These are phyloP conservation scores for Aspergillus novofumigatus DNA, from an alignment of 2,329 filamentous ascomycete genomes.

Conservation along the genomic window DNA sequence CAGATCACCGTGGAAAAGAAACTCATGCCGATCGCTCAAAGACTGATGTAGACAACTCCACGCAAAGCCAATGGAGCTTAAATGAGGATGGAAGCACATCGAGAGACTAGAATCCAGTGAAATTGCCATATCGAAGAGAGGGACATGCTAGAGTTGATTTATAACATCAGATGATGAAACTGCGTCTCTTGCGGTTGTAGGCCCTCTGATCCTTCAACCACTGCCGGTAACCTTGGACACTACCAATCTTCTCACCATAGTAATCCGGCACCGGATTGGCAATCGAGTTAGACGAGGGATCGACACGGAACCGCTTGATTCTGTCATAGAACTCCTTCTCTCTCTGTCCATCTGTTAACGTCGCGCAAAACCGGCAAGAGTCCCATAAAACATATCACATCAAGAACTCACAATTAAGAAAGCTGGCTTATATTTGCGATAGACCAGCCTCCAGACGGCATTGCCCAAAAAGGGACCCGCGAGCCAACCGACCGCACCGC, in stretches of 20 bases:
- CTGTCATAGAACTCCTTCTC: slow-evolving; percentile 90
- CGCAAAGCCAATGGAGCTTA: neutral
- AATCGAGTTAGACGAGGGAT: slow-evolving; percentile 82
- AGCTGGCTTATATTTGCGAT: slow-evolving; percentile 65
- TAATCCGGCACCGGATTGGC: slow-evolving; percentile 95
- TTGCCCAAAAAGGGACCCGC: slow-evolving; percentile 78
- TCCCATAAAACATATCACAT: neutral
- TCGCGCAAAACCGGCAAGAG: slow-evolving; percentile 8
- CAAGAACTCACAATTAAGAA: slow-evolving; percentile 61
- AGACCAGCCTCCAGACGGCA: slow-evolving; percentile 70
- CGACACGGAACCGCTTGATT: slow-evolving; percentile 87
- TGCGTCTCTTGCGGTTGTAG: slow-evolving; percentile 81
- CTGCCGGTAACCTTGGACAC: slow-evolving; percentile 82
- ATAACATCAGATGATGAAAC: slow-evolving; percentile 31
- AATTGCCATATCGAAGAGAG: neutral
- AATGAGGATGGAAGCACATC: slow-evolving; percentile 1
- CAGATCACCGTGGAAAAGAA: neutral
- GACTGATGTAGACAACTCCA: neutral
- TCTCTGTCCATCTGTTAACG: slow-evolving; percentile 55
- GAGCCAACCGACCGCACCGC: slow-evolving; percentile 81
- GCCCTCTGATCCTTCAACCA: slow-evolving; percentile 98
- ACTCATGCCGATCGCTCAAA: slow-evolving; percentile 11
- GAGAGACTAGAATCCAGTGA: slow-evolving; percentile 2
- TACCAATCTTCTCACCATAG: slow-evolving; percentile 97
- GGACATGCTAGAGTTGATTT: neutral